Evolutionary conservation across 2,329 filamentous ascomycete species (phyloP).

Genomic region (Penicillium verrucosum): DNA sequence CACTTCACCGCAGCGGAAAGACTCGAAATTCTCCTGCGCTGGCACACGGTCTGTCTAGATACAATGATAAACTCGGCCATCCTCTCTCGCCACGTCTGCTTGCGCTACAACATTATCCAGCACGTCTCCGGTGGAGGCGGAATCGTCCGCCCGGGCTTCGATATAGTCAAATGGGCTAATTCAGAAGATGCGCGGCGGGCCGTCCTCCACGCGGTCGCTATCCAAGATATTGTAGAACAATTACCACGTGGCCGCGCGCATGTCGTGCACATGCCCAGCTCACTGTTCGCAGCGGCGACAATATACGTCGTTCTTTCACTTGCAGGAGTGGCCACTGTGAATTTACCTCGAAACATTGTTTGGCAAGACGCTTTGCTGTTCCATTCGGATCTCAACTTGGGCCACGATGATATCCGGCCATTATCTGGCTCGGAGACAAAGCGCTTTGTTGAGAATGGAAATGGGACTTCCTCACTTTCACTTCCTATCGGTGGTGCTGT

Average conservation of each 20-base stretch:
- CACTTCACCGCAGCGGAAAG: constrained; percentile 38
- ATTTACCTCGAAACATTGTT: constrained; percentile 40
- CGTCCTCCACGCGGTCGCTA: constrained; percentile 45
- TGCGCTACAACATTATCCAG: constrained; percentile 39
- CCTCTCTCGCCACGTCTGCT: constrained; percentile 42
- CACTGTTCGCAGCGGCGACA: constrained; percentile 45
- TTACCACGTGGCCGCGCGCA: constrained; percentile 46
- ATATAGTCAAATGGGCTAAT: constrained; percentile 39
- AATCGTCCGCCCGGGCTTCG: constrained; percentile 29
- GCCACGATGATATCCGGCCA: constrained; percentile 23
- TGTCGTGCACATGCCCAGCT: constrained; percentile 46
- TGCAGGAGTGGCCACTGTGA: constrained; percentile 37
- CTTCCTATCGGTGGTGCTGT: constrained; percentile 24
- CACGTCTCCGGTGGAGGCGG: constrained; percentile 38
- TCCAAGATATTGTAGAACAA: constrained; percentile 48
- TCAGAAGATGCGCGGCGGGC: constrained; percentile 42
- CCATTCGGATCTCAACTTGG: constrained; percentile 28
- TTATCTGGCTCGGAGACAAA: constrained; percentile 36
- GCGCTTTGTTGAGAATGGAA: constrained; percentile 33
- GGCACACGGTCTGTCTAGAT: constrained; percentile 47
- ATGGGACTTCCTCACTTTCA: constrained; percentile 23
- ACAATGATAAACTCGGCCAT: constrained; percentile 41
- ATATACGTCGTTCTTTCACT: constrained; percentile 44
- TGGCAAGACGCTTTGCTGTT: constrained; percentile 43
- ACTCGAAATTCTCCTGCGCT: constrained; percentile 43